Conservation (phyloP, 331 rosid species). For the Pyrus hybrid region DNA sequence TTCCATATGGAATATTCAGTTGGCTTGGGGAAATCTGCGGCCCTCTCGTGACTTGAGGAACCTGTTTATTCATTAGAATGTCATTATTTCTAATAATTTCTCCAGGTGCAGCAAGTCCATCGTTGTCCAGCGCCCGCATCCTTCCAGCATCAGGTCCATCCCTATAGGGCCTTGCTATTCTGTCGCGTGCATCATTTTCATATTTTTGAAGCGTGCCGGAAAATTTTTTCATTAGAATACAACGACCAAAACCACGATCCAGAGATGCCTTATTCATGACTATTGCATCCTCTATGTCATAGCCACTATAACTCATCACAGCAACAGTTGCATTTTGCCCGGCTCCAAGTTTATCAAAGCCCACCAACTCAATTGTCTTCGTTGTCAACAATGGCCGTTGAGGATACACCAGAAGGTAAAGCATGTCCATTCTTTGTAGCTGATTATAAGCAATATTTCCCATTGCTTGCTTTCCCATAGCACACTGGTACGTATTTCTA, state of each 20-base stretch:
- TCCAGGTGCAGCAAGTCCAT: slow-evolving; percentile 95
- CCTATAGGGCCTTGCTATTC: slow-evolving; percentile 62
- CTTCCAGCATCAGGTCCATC: slow-evolving; percentile 26
- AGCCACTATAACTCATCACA: slow-evolving; percentile 98
- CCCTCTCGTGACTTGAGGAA: slow-evolving; percentile 49
- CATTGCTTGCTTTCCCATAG: slow-evolving; percentile 99
- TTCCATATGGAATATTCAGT: background rate
- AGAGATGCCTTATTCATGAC: slow-evolving; percentile 98
- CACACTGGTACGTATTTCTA: slow-evolving; percentile 99
- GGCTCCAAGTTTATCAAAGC: slow-evolving; percentile 96
- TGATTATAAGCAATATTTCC: slow-evolving; percentile 93
- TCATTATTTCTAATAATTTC: slow-evolving; percentile 63
- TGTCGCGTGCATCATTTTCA: slow-evolving; percentile 50
- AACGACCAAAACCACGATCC: slow-evolving; percentile 98
- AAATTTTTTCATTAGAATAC: slow-evolving; percentile 82
- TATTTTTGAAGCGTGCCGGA: slow-evolving; percentile 49
- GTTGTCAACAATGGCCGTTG: slow-evolving; percentile 90
- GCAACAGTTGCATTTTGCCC: slow-evolving; percentile 99
- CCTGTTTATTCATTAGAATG: slow-evolving; percentile 60
- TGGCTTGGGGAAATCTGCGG: background rate
- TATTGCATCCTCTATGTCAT: slow-evolving; percentile 96
- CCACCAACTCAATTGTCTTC: slow-evolving; percentile 89
- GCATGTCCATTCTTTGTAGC: slow-evolving; percentile 79
- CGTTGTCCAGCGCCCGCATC: slow-evolving; percentile 82
- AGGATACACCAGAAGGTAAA: slow-evolving; percentile 89